Base-by-base conservation (phyloP, 345 rosid species). In the Hypericum androsaemum region DNA sequence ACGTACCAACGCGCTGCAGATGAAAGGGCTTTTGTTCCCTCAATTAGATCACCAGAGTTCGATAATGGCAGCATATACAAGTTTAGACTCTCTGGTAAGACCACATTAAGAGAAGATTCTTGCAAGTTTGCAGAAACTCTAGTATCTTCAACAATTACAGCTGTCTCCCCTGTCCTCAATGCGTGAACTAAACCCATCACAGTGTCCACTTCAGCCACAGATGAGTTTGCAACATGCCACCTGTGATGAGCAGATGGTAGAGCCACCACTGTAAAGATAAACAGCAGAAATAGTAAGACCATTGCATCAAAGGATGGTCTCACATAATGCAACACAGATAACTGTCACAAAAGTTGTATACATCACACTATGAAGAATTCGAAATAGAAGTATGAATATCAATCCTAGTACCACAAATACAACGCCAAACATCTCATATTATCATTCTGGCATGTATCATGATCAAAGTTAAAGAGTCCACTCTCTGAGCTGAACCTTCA, bases 41-140 rank as follows among this genome's bases (percentile, higher is more conserved):
- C 77, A 32, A 61, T 12, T 47, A 72, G 66, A 53, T 82, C 90
- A 56, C 77, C 83, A 69, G 81, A 68, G 43, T 39, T 52, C 12
- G 83, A 82, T 59, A 86, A 72, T 11, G 84, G 82, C 54, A 63
- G 71, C 36, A 80, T 48, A 73, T 72, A 82, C 67, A 90, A 53
- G 60, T 57, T 46, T 48, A 86, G 52, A 43, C 76, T 63, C 64
- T 86, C 89, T 38, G 98, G 96, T 59, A 74, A 41, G 63, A 82
- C 96, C 70, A 86, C 92, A 60, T 79, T 73, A 52, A 90, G 82
- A 15, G 96, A 76, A 52, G 98, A 90, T 53, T 73, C 62, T 71
- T 90, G 98, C 50, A 61, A 58, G 64, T 90, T 94, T n/a, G 87
- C 95, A 73, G 86, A 79, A 59, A 90, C 90, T 59, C 98, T 79